Evolutionary conservation across 495 filamentous ascomycete species (phyloP), one percentile per base, ranked within the genome.

Genomic region (Daldinia grandis): DNA sequence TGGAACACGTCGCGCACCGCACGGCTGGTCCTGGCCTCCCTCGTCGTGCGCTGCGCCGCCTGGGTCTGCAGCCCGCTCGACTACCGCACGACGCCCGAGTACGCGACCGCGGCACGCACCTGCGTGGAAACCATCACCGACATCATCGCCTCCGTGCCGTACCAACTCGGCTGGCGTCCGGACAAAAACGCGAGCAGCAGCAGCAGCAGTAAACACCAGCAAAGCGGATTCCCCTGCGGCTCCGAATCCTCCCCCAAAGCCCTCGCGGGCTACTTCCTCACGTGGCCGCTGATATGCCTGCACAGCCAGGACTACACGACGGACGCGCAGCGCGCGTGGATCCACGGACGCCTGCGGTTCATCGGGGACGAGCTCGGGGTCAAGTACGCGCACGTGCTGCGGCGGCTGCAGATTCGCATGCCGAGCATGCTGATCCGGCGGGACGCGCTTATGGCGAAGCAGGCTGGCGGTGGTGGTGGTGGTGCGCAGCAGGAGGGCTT

Each of bases 391-490:
- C 79, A 81, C 38, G 82, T 85, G 49, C 62, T 87, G 9, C 60
- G 74, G 28, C 61, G 79, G 81, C 76, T 84, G 40, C 75, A 83
- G 65, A 70, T 86, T 40, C 81, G 84, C 51, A 75, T 85, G 56
- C 85, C 85, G 6, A 84, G 81, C 0, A 85, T 86, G 84, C 78
- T 85, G 66, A 85, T 87, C 76, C 79, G 80, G 14, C 76, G 80
- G 19, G 85, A 87, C 57, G 76, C 74, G 5, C 63, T 82, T 1
- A 74, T 84, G 76, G 75, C 75, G 1, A 53, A 30, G 57, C 28
- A 7, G 50, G 58, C 27, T 19, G 35, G 58, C 4, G n/a, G n/a
- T n/a, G n/a, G n/a, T n/a, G n/a, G n/a, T n/a, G n/a, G n/a, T n/a
- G n/a, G n/a, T n/a, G 14, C 30, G 14, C 7, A 10, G 42, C 42